phyloP scores from a whole-genome alignment of 768 basidiomycete species.

The Calocybe gangraenosa region DNA sequence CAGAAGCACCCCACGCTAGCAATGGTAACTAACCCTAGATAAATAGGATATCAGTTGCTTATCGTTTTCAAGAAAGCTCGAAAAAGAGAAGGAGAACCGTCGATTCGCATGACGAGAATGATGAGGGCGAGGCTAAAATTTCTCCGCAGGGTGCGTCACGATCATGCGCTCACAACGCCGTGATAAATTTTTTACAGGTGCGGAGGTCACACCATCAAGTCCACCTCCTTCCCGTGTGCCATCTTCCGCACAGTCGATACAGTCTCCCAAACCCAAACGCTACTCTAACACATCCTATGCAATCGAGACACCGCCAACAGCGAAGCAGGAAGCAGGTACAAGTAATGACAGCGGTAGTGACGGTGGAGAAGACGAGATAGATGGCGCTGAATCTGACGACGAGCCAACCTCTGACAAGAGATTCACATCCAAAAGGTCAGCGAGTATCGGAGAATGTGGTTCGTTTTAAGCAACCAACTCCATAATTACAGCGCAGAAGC shows the following conservation, averaged over 20 bases:
- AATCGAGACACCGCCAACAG: constrained; percentile 27
- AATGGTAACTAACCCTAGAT: constrained; percentile 3
- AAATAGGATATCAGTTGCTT: not conserved
- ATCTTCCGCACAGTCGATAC: constrained; percentile 1
- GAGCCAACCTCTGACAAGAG: too few species aligned
- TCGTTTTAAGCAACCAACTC: not conserved
- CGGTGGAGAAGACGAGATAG: constrained; percentile 30
- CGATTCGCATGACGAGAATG: constrained; percentile 52
- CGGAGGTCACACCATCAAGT: constrained; percentile 7
- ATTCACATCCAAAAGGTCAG: constrained; percentile 47
- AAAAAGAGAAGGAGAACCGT: constrained; percentile 52
- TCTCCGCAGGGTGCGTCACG: too few species aligned
- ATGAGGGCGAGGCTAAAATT: constrained; percentile 6
- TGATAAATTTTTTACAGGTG: not conserved
- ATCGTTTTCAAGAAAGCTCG: constrained; percentile 21
- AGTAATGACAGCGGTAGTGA: constrained; percentile 26
- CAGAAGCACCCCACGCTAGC: constrained; percentile 18
- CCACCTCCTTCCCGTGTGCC: constrained; percentile 14
- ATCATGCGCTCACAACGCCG: too few species aligned
- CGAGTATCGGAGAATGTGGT: not conserved
- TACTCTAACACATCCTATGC: constrained; percentile 20
- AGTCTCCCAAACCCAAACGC: constrained; percentile 18
- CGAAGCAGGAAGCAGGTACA: constrained; percentile 18
- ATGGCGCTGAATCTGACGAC: constrained; percentile 17
- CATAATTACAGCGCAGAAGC: constrained; percentile 60